Evolutionary conservation across 768 basidiomycete species (phyloP), one percentile per base, ranked within the genome.

Genomic region (Leccinum uliginosum): DNA sequence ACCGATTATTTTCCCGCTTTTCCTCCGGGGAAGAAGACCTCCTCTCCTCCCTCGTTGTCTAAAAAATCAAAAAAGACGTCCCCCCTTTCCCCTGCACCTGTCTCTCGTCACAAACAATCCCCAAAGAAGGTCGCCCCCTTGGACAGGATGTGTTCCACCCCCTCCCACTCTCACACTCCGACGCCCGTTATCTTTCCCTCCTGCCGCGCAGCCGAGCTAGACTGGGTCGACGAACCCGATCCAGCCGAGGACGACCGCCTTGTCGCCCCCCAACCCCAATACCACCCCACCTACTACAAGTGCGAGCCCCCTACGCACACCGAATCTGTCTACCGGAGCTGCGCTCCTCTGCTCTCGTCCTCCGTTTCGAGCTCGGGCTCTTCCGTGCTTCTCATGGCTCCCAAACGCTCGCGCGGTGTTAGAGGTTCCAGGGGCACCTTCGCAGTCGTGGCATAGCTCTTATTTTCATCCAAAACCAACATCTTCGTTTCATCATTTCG

Each of bases 121-220:
- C 4, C 40, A 9, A 68, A 43, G 53, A 71, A 63, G 50, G 44
- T 29, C 0, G 9, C 43, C 15, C 23, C 48, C 0, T 14, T 35
- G 3, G 69, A 66, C 50, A 52, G 50, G 26, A 56, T 65, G 26
- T 61, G 52, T 12, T 55, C 63, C 2, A 60, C 67, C 3, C 62
- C 71, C 40, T 59, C 65, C 0, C 58, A 63, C 44, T 65, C 67
- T 0, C 70, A 71, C 55, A 71, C 70, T 0, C 70, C 70, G 2
- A 71, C 70, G 0, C 70, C 70, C 3, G 71, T 71, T 30, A 44
- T 73, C 3, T 71, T 71, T 32, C 70, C 70, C 34, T 71, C 70
- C 17, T 71, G 71, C 38, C 67, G 70, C 5, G 64, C 70, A 1
- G 62, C 32, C 1, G 68, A 70, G 10, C 44, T 69, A n/a, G 58